Evolutionary conservation across 1,139 yeast species (phyloP).

Genomic region (Yamadazyma songkhlaensis): DNA sequence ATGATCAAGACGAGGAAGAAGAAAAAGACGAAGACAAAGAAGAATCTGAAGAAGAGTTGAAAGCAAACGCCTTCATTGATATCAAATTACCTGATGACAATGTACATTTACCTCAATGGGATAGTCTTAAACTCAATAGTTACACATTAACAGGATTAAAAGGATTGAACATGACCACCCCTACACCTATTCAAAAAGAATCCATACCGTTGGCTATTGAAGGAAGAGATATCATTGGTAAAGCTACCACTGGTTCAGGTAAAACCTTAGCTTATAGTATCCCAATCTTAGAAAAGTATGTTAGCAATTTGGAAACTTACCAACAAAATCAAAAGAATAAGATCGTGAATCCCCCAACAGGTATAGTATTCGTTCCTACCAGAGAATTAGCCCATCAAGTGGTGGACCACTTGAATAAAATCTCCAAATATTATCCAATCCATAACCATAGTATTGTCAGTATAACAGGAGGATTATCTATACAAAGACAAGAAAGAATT

Average conservation of each 20-base stretch:
- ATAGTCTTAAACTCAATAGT: slow-evolving; percentile 34
- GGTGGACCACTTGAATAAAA: slow-evolving; percentile 64
- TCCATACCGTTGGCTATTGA: slow-evolving; percentile 74
- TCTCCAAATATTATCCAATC: slow-evolving; percentile 62
- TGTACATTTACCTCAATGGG: slow-evolving; percentile 62
- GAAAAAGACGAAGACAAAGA: slow-evolving; percentile 10
- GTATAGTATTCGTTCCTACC: slow-evolving; percentile 88
- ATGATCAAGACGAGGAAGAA: slow-evolving; percentile 12
- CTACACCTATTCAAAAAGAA: slow-evolving; percentile 79
- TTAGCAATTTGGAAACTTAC: slow-evolving; percentile 24
- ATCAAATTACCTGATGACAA: slow-evolving; percentile 38
- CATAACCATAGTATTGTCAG: slow-evolving; percentile 61
- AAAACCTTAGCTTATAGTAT: slow-evolving; percentile 94
- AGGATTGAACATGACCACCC: slow-evolving; percentile 57
- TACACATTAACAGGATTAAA: slow-evolving; percentile 59
- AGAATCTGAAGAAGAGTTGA: slow-evolving; percentile 12
- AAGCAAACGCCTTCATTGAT: slow-evolving; percentile 23
- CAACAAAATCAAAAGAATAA: slow-evolving; percentile 23
- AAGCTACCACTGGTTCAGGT: slow-evolving; percentile 98
- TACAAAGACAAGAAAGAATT: slow-evolving; percentile 86
- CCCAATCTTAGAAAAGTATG: slow-evolving; percentile 77
- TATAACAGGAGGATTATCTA: slow-evolving; percentile 90
- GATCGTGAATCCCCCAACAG: slow-evolving; percentile 52
- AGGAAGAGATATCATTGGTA: slow-evolving; percentile 86
- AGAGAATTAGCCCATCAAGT: slow-evolving; percentile 97